Conservation (phyloP, 345 rosid genomes). For the Theobroma cacao region DNA sequence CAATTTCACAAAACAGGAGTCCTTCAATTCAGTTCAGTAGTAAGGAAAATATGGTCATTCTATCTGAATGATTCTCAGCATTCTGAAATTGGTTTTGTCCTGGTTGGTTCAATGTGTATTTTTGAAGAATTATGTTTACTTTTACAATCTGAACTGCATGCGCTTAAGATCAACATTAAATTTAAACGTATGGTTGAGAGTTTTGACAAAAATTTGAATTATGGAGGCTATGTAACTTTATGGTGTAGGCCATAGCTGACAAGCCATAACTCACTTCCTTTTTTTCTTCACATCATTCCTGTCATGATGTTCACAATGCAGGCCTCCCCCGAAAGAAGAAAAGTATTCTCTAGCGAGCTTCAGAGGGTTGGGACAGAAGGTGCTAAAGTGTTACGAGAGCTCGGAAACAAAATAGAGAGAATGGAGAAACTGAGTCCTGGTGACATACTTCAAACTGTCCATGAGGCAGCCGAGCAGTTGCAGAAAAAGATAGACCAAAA, state of each 20-base stretch:
- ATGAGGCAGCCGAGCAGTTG: constrained; percentile 74
- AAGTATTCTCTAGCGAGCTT: constrained; percentile 55
- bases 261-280: background rate
- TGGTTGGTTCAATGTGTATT: background rate
- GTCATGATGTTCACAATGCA: constrained; percentile 16
- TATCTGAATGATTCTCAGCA: too few species aligned
- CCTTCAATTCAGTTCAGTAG: too few species aligned
- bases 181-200: background rate
- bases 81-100: background rate
- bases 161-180: background rate
- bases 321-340: constrained; percentile 68
- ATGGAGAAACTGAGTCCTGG: constrained; percentile 68
- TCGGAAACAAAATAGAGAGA: constrained; percentile 65
- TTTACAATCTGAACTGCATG: too few species aligned
- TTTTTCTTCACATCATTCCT: background rate
- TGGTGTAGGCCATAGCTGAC: background rate
- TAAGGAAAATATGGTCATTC: too few species aligned
- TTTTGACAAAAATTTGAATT: too few species aligned
- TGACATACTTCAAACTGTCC: constrained; percentile 57
- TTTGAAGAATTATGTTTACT: too few species aligned
- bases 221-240: background rate
- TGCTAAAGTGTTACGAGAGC: constrained; percentile 63
- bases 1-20: too few species aligned
- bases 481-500: constrained; percentile 65
- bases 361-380: constrained; percentile 63